phyloP scores from a whole-genome alignment of 768 basidiomycete species.

The Tricholomella constricta region DNA sequence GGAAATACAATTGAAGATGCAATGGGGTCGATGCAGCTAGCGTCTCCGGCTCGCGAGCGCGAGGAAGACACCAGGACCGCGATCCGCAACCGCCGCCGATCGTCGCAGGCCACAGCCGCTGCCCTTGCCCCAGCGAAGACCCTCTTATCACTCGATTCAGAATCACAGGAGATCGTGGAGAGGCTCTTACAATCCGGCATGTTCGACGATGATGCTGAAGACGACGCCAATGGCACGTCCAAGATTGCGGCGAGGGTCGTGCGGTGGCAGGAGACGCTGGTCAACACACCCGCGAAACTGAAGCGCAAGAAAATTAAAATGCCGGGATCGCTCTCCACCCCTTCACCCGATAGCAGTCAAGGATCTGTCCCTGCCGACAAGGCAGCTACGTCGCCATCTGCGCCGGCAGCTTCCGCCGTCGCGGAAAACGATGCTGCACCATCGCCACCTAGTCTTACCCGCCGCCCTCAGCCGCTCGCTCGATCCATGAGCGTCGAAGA shows the following conservation, averaged over 20 bases:
- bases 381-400: constrained; percentile 1
- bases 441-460: constrained; percentile 15
- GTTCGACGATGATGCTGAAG: constrained; percentile 36
- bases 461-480: constrained; percentile 29
- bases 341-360: constrained; percentile 46
- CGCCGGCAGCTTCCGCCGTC: neutral
- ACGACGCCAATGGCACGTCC: constrained; percentile 23
- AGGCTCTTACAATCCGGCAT: constrained; percentile 46
- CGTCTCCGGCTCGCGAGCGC: constrained; percentile 21
- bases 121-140: constrained; percentile 37
- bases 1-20: constrained; percentile 40
- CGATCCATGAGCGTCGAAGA: constrained; percentile 56
- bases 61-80: constrained; percentile 37
- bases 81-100: constrained; percentile 34
- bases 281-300: constrained; percentile 22
- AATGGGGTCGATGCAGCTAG: constrained; percentile 49
- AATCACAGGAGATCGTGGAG: constrained; percentile 48
- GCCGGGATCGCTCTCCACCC: constrained; percentile 58
- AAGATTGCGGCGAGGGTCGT: constrained; percentile 34
- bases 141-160: constrained; percentile 52
- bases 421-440: neutral
- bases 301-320: constrained; percentile 36
- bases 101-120: constrained; percentile 25
- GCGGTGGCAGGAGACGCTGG: constrained; percentile 34
- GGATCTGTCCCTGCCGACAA: constrained; percentile 15